Percentiles rank a stretch among this genome's conserved stretches.
phyloP scores from a whole-genome alignment of 2,329 filamentous ascomycete species.

The Tolypocladium tropicale region DNA sequence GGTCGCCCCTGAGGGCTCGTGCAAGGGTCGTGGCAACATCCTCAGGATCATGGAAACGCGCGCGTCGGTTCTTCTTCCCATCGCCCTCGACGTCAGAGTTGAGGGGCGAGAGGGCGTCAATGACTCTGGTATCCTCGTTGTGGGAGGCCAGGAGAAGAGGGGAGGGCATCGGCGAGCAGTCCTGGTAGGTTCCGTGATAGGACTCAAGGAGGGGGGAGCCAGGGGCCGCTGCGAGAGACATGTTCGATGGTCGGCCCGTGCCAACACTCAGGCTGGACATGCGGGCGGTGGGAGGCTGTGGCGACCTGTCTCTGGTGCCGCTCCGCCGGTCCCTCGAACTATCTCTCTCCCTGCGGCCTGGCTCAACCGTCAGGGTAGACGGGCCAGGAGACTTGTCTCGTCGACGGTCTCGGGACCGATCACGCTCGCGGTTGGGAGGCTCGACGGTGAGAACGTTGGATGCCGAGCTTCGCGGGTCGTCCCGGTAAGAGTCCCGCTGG shows the following conservation, averaged over 20 bases:
- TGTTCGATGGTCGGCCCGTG: slow-evolving; percentile 27
- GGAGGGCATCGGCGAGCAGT: slow-evolving; percentile 88
- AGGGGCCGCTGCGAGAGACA: slow-evolving; percentile 49
- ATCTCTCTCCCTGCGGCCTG: slow-evolving; percentile 8
- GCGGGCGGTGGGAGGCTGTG: slow-evolving; percentile 35
- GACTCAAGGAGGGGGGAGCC: slow-evolving; percentile 82
- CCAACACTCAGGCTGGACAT: slow-evolving; percentile 44
- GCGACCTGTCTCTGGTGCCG: slow-evolving; percentile 31
- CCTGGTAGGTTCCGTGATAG: slow-evolving; percentile 89
- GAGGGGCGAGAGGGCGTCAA: slow-evolving; percentile 43
- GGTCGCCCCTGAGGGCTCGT: slow-evolving; percentile 59
- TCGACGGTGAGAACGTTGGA: slow-evolving; percentile 33
- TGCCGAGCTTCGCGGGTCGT: slow-evolving; percentile 26
- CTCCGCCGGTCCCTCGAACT: slow-evolving; percentile 21
- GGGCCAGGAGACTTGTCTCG: slow-evolving; percentile 17
- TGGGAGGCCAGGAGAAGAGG: slow-evolving; percentile 51
- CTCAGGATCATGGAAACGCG: slow-evolving; percentile 75
- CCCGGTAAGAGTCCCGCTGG: slow-evolving; percentile 12
- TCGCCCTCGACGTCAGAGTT: slow-evolving; percentile 34
- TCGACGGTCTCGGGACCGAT: slow-evolving; percentile 21
- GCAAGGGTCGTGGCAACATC: slow-evolving; percentile 70
- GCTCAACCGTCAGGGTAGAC: slow-evolving; percentile 10
- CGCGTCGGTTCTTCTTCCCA: slow-evolving; percentile 44
- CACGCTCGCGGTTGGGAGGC: slow-evolving; percentile 22
- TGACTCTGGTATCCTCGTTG: slow-evolving; percentile 36